Conservation (phyloP, 1,284 basidiomycete genomes). For the Sporisorium graminicola region DNA sequence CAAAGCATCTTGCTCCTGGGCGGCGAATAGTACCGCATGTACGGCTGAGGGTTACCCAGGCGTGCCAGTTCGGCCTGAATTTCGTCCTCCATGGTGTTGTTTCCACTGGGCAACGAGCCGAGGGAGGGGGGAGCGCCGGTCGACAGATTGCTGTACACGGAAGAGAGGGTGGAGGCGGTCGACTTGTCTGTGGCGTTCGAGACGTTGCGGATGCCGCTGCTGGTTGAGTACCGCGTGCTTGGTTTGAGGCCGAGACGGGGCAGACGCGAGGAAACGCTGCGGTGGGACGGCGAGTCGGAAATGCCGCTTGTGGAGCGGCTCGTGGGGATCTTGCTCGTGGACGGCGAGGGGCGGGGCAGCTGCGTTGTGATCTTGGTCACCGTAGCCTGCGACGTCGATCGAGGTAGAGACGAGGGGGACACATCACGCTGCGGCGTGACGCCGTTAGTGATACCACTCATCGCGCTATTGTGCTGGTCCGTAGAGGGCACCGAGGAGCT, state of each 20-base stretch:
- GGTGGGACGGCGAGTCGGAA: constrained; percentile 24
- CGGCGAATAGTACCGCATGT: constrained; percentile 45
- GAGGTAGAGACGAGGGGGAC: constrained; percentile 23
- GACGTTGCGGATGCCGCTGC: constrained; percentile 23
- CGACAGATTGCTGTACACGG: constrained; percentile 35
- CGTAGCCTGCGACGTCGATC: constrained; percentile 31
- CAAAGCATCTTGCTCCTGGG: constrained; percentile 47
- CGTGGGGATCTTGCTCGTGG: constrained; percentile 26
- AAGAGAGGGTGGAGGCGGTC: constrained; percentile 36
- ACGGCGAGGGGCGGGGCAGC: constrained; percentile 19
- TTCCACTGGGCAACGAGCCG: constrained; percentile 37
- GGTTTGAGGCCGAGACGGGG: constrained; percentile 44
- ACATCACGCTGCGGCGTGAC: constrained; percentile 9
- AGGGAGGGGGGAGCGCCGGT: constrained; percentile 29
- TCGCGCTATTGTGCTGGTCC: constrained; percentile 1
- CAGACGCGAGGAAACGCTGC: constrained; percentile 38
- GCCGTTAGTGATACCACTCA: constrained; percentile 9
- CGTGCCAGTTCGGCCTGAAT: constrained; percentile 44
- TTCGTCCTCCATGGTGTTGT: constrained; percentile 51
- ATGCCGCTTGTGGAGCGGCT: constrained; percentile 32
- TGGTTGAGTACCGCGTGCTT: constrained; percentile 33
- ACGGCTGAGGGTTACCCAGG: constrained; percentile 42
- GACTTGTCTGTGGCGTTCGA: constrained; percentile 41
- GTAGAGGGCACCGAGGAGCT: constrained; percentile 23
- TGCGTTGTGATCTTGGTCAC: constrained; percentile 27